These are phyloP conservation scores for Cercospora beticola DNA, from an alignment of 2,329 filamentous ascomycete genomes.

Conservation along the genomic window DNA sequence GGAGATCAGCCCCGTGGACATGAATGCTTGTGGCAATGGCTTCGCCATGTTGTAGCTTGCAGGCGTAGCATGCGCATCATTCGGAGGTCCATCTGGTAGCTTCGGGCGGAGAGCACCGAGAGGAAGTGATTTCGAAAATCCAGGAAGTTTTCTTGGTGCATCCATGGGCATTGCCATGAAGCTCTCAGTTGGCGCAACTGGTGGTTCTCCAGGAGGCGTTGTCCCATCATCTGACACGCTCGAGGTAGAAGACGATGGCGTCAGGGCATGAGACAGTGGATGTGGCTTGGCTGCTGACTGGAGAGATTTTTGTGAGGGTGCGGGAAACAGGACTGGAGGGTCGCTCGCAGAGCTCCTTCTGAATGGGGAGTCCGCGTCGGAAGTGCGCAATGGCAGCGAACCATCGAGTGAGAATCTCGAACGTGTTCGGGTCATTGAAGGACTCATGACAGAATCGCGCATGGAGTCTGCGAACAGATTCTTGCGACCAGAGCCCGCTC, in stretches of 20 bases:
- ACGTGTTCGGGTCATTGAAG: conserved; percentile 42
- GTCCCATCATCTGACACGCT: conserved; percentile 68
- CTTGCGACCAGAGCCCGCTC: conserved; percentile 55
- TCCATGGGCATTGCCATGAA: conserved; percentile 39
- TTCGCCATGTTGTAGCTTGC: conserved; percentile 73
- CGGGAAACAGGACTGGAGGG: conserved; percentile 53
- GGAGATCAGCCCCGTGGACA: conserved; percentile 90
- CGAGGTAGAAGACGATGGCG: conserved; percentile 80
- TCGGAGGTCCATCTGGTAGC: conserved; percentile 41
- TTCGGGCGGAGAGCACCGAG: conserved; percentile 60
- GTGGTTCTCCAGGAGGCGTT: conserved; percentile 17
- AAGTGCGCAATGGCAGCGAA: conserved; percentile 64
- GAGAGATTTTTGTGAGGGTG: conserved; percentile 34
- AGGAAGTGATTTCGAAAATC: conserved; percentile 76
- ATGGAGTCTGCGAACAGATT: conserved; percentile 41
- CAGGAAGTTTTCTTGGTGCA: conserved; percentile 51
- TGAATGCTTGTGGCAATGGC: conserved; percentile 79
- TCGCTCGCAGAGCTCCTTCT: conserved; percentile 59
- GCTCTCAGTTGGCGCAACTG: conserved; percentile 3
- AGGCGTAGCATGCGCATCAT: conserved; percentile 67
- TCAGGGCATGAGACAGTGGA: conserved; percentile 81
- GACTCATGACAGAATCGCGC: conserved; percentile 29
- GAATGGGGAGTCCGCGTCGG: conserved; percentile 65
- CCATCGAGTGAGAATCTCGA: conserved; percentile 77
- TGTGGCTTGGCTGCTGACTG: conserved; percentile 58